These are phyloP conservation scores for Allantophomopsis cytisporea DNA, from an alignment of 2,329 filamentous ascomycete species.

Conservation along the genomic window DNA sequence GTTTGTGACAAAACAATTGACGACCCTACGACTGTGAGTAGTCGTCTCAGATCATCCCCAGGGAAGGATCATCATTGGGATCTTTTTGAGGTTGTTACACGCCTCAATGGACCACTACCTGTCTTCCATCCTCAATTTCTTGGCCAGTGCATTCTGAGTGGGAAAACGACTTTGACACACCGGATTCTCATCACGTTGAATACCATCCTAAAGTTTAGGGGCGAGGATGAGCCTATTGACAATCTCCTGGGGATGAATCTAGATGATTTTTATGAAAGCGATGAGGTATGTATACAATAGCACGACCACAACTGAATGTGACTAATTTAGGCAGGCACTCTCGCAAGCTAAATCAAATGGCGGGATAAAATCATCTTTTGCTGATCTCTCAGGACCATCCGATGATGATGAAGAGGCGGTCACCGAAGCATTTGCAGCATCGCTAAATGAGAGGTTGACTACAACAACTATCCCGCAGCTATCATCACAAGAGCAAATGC, in stretches of 20 bases:
- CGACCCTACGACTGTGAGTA: conserved; percentile 10
- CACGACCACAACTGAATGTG: neutral
- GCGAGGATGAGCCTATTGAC: conserved; percentile 69
- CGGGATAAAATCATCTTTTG: conserved; percentile 27
- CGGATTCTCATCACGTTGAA: conserved; percentile 59
- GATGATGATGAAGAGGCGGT: conserved; percentile 46
- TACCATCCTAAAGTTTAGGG: conserved; percentile 68
- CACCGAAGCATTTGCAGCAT: conserved; percentile 54
- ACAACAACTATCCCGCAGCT: conserved; percentile 64
- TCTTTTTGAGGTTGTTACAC: conserved; percentile 69
- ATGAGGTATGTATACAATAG: conserved; percentile 12
- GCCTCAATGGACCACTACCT: conserved; percentile 76
- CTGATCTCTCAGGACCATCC: conserved; percentile 24
- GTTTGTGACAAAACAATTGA: conserved; percentile 58
- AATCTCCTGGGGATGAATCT: conserved; percentile 56
- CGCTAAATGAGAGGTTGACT: conserved; percentile 66
- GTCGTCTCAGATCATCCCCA: conserved; percentile 6
- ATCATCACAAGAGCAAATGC: conserved; percentile 76
- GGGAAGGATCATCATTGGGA: conserved; percentile 26
- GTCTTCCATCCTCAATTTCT: conserved; percentile 88
- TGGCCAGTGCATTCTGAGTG: conserved; percentile 72
- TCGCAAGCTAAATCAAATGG: conserved; percentile 8
- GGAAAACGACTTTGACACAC: conserved; percentile 61
- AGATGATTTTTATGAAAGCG: conserved; percentile 39
- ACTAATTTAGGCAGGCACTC: conserved; percentile 8